Base-by-base conservation (phyloP, 129 eudicot genomes). In the Centaurea solstitialis region DNA sequence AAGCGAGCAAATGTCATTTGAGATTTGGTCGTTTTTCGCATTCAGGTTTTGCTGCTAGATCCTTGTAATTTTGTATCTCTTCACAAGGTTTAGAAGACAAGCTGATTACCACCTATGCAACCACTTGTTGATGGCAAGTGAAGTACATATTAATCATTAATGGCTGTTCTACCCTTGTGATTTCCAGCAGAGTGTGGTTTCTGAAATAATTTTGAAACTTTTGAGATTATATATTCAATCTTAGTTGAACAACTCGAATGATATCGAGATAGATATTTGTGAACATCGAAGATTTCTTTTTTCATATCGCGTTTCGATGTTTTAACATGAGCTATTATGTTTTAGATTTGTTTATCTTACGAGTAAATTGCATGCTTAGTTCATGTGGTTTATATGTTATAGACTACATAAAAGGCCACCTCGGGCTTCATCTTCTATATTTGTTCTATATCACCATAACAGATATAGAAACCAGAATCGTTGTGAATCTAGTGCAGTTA, bases 31-130 rank as follows among this genome's bases (percentile, higher is more conserved):
- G 10, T 39, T 64, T 76, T 65, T 41, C 22, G 18, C 62, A 17
- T 77, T 77, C 41, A 67, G 62, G 30, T 21, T 67, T 81, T 75
- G 61, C 62, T 67, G 70, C 68, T 81, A 68, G 35, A 72, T 80
- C 73, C 84, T 74, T 74, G 62, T 0, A 40, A 10, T 74, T 81
- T 75, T 33, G 21, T 3, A 11, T 47, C 75, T 43, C 53, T 62
- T 64, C 23, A 35, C 65, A 39, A 64, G 72, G 5, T 40, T 40
- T 68, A 18, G 28, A 76, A 33, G 53, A 50, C 23, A 30, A 67
- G 47, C n/a, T 45, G 74, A 74, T 74, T 18, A 65, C 62, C 37
- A 8, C 62, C 41, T 4, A 57, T 21, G 72, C 40, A 70, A 71
- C 35, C 40, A 18, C 45, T 22, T 61, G 73, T 65, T 11, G 26